These are phyloP conservation scores for Hydnomerulius pinastri DNA, from an alignment of 768 basidiomycete genomes.

Conservation along the genomic window DNA sequence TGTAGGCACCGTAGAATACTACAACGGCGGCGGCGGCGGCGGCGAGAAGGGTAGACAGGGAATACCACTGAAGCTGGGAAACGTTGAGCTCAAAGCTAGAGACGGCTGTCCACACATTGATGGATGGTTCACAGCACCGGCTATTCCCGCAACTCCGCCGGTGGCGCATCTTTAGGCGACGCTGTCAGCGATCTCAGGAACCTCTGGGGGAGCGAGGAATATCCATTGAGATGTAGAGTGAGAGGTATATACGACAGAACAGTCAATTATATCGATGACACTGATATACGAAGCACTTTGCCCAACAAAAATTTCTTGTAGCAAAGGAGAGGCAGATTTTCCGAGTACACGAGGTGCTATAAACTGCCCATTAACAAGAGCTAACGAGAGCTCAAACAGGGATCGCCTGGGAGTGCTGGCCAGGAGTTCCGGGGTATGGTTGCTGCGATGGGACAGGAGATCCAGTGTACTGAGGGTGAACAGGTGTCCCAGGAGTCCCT, in stretches of 20 bases:
- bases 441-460: neutral
- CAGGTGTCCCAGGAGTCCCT: neutral
- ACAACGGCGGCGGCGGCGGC: constrained; percentile 4
- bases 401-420: neutral
- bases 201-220: neutral
- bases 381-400: neutral
- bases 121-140: constrained; percentile 21
- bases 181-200: neutral
- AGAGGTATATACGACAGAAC: too few relatives aligned
- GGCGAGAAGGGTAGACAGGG: constrained; percentile 11
- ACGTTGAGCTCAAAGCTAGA: constrained; percentile 12
- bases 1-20: constrained; percentile 10
- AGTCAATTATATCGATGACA: neutral
- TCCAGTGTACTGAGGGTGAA: constrained; percentile 6
- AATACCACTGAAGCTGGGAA: constrained; percentile 17
- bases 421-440: neutral
- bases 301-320: neutral
- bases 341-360: too few relatives aligned
- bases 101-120: constrained; percentile 1
- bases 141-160: constrained; percentile 32
- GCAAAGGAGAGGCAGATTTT: neutral
- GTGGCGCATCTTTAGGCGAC: constrained; percentile 17
- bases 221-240: too few relatives aligned
- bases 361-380: too few relatives aligned
- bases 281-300: neutral